Base-by-base conservation (phyloP, 2,329 filamentous ascomycete genomes). In the Microsporum audouinii region DNA sequence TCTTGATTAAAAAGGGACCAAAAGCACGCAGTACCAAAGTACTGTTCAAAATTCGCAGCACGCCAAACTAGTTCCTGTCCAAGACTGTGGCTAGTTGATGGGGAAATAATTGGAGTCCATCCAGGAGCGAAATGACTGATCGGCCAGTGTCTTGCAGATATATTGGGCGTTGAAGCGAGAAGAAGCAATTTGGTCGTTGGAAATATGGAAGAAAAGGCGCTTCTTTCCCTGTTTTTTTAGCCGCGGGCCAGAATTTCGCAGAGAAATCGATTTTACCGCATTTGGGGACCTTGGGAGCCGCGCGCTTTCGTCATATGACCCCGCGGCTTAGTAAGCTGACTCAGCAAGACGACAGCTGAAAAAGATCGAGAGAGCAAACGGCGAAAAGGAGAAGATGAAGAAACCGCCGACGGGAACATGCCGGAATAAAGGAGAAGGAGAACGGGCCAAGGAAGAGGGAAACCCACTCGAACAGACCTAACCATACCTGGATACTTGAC, bases 241-340 rank as follows among this genome's bases (percentile, higher is more conserved):
- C 29, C 51, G 51, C 49, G 49, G 60, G 17, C 8, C 6, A 38
- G 34, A 17, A 51, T 8, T 39, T 29, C 45, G 17, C 12, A 56
- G 27, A 47, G 59, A 57, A 43, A 43, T 5, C 6, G 39, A 31
- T 41, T 39, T 34, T 55, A 34, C 51, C 51, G 29, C 33, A n/a
- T 53, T 45, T 57, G 60, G 36, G 62, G 59, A 60, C 60, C 61
- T 61, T 60, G 47, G 56, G 47, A 33, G 29, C 27, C 34, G 55
- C n/a, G 31, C 53, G 58, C 39, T 59, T 45, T 49, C 57, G 39
- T 51, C 41, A 59, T 47, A 29, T 51, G 45, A 59, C 39, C 45
- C 41, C 45, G 57, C 57, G 23, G 29, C 23, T 47, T 59, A 51
- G 36, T 57, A 23, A 57, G 39, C 0, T 57, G 55, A 57, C 55